Base-by-base conservation (phyloP, 768 basidiomycete species). In the Clitopilus hobsonii region DNA sequence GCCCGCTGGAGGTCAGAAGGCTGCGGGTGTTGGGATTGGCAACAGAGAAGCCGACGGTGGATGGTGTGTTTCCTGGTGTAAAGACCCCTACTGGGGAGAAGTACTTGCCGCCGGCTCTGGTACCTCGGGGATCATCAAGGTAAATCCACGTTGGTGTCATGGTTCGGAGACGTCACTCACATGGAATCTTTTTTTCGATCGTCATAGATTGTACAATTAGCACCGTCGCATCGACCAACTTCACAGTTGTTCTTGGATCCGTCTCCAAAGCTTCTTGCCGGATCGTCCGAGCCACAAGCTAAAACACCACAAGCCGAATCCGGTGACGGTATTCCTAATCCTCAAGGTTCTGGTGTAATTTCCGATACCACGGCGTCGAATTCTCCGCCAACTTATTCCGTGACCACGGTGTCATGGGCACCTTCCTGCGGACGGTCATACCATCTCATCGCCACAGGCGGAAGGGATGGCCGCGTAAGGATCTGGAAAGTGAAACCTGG, bases 61-160 rank as follows among this genome's bases (percentile, higher is more conserved):
- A 1, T 98, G 94, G 94, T 89, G 86, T 54, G 70, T 99, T 38
- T 89, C 88, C 6, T 99, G 95, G 94, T 98, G 95, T 70, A 92
- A 93, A 65, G 97, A 98, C 63, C 79, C 82, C 57, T 97, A 94
- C 69, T 97, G 94, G 94, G 96, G 96, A 1, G 91, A 94, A 65
- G 65, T 96, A 18, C 75, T 98, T 49, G 94, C 93, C 7, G 86
- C 84, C 0, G 82, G 85, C 1, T 82, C 81, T 53, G 94, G 94
- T 1, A 77, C 82, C 1, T 81, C 75, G 55, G 89, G 91, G 0
- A 69, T 83, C 20, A 74, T 98, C 45, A 94, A 96, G 68, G 93
- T 94, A 23, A 3, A 23, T 13, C 5, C 3, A 27, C 24, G n/a
- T 23, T 22, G n/a, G 6, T 23, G 6, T 49, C 11, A 22, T 49